phyloP scores from a whole-genome alignment of 2,329 filamentous ascomycete genomes.

The Alternaria ventricosa region DNA sequence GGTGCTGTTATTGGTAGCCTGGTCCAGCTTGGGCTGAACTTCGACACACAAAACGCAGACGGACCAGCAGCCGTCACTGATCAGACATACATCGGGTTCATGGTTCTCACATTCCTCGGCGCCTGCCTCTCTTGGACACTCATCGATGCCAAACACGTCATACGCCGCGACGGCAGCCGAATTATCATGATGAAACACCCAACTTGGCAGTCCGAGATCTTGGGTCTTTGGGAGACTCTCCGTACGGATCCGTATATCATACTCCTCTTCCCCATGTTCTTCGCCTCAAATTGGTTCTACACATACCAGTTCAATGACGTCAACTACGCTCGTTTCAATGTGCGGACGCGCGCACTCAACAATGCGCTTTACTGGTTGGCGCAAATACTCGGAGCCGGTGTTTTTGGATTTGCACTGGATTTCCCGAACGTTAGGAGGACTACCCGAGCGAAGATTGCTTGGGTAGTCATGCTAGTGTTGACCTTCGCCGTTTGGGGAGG shows the following conservation, averaged over 20 bases:
- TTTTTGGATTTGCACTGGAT: constrained; percentile 75
- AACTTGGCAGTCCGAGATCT: constrained; percentile 77
- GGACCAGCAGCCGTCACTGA: constrained; percentile 61
- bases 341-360: constrained; percentile 74
- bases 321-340: constrained; percentile 72
- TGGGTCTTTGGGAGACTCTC: constrained; percentile 75
- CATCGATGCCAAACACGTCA: constrained; percentile 71
- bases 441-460: constrained; percentile 67
- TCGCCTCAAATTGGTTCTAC: constrained; percentile 78
- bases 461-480: constrained; percentile 66
- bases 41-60: constrained; percentile 57
- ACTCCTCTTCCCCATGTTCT: constrained; percentile 78
- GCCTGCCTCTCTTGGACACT: constrained; percentile 72
- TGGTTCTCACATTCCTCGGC: constrained; percentile 77
- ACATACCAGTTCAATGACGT: constrained; percentile 77
- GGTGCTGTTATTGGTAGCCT: constrained; percentile 82
- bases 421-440: constrained; percentile 61
- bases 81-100: constrained; percentile 82
- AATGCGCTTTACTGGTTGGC: constrained; percentile 75
- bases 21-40: constrained; percentile 73
- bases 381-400: constrained; percentile 74
- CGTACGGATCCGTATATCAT: constrained; percentile 72
- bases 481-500: constrained; percentile 82
- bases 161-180: constrained; percentile 74
- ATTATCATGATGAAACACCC: constrained; percentile 88